A percentile compares a stretch with the other conserved stretches of the same genome.
Evolutionary conservation across 805 yeast genomes (phyloP).

Genomic region (Clavispora carvajalis): DNA sequence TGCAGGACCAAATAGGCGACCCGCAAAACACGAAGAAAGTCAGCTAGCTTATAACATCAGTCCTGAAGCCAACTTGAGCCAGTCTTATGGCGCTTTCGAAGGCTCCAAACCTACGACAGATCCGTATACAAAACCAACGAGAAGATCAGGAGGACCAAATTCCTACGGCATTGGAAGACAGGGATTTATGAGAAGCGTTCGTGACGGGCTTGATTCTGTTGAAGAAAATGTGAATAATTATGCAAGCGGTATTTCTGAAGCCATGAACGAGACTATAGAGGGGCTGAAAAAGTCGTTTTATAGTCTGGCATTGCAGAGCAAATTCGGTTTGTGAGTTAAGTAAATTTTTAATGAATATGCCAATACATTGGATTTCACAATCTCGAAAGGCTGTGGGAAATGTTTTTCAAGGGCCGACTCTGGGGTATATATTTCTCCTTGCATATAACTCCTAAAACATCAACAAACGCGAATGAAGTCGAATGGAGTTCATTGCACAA

Average conservation of each 20-base stretch:
- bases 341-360: no score
- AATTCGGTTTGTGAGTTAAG: constrained; percentile 50
- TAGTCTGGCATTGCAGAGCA: constrained; percentile 47
- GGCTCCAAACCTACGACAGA: constrained; percentile 6
- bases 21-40: constrained; percentile 55
- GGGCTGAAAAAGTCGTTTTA: constrained; percentile 47
- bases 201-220: constrained; percentile 46
- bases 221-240: constrained; percentile 55
- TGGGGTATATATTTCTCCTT: neutral
- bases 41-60: constrained; percentile 44
- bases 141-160: constrained; percentile 21
- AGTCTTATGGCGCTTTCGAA: constrained; percentile 23
- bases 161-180: constrained; percentile 34
- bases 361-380: no score
- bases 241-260: constrained; percentile 50
- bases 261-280: constrained; percentile 48
- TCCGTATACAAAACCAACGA: constrained; percentile 45
- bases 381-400: no score
- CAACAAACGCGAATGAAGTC: neutral
- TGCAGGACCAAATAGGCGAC: constrained; percentile 70
- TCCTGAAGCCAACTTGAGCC: constrained; percentile 39
- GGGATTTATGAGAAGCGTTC: constrained; percentile 41
- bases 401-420: no score
- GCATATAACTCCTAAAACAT: neutral
- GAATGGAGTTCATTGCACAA: neutral